phyloP scores from a whole-genome alignment of 495 filamentous ascomycete species.

The Xylaria nigripes region DNA sequence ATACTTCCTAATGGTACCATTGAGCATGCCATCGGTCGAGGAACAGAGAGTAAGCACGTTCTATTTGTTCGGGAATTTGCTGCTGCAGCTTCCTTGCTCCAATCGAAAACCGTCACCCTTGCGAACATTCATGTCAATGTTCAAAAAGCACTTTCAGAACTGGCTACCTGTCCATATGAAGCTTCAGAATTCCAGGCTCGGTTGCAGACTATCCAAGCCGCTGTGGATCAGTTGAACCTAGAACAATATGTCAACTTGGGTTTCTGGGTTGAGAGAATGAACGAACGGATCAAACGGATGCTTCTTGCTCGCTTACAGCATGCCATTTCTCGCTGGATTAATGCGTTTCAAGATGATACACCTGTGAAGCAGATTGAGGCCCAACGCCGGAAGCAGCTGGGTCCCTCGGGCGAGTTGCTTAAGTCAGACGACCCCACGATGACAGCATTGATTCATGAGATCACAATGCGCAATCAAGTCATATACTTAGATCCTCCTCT shows the following conservation, averaged over 20 bases:
- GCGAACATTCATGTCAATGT: conserved; percentile 72
- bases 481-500: conserved; percentile 91
- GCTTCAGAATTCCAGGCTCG: conserved; percentile 63
- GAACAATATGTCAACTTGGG: conserved; percentile 89
- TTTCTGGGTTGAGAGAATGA: conserved; percentile 80
- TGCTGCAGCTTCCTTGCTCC: conserved; percentile 70
- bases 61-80: conserved; percentile 94
- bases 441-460: conserved; percentile 72
- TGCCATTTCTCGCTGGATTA: conserved; percentile 77
- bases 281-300: conserved; percentile 69
- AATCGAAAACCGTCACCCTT: conserved; percentile 72
- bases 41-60: conserved; percentile 83
- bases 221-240: conserved; percentile 90
- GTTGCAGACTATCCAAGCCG: conserved; percentile 75
- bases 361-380: conserved; percentile 37
- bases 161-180: conserved; percentile 81
- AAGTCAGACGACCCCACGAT: conserved; percentile 47
- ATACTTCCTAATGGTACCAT: conserved; percentile 51
- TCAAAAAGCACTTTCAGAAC: conserved; percentile 68
- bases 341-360: conserved; percentile 62
- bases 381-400: conserved; percentile 32
- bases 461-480: conserved; percentile 92
- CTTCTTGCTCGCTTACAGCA: conserved; percentile 68
- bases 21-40: conserved; percentile 47
- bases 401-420: conserved; percentile 27